Evolutionary conservation across 768 basidiomycete genomes (phyloP).

Genomic region (Trametes gibbosa): DNA sequence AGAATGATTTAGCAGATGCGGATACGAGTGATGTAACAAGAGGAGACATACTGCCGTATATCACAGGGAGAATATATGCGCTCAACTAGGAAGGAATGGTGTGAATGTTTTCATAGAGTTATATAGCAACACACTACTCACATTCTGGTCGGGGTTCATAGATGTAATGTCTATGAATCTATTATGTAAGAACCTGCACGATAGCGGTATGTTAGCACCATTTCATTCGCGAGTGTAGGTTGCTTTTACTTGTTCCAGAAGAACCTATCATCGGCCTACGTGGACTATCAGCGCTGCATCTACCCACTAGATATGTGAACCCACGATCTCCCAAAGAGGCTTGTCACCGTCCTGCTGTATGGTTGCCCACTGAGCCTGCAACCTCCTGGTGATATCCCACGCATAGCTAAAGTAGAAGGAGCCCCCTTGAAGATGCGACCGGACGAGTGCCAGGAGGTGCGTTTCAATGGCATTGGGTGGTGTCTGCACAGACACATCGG

Average conservation of each 20-base stretch:
- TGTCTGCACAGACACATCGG: constrained; percentile 60
- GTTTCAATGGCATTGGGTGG: constrained; percentile 85
- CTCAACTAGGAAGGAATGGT: constrained; percentile 56
- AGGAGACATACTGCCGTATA: constrained; percentile 84
- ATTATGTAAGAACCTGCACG: constrained; percentile 49
- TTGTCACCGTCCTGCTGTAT: constrained; percentile 49
- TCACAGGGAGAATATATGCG: constrained; percentile 85
- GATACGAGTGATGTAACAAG: background rate
- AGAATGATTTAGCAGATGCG: background rate
- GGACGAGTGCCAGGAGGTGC: constrained; percentile 82
- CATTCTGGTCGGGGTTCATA: constrained; percentile 58
- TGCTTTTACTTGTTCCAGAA: constrained; percentile 87
- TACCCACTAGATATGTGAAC: constrained; percentile 25
- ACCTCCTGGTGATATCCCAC: constrained; percentile 83
- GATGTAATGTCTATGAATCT: constrained; percentile 57
- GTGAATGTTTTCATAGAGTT: background rate
- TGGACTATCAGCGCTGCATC: constrained; percentile 5
- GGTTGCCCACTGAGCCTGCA: constrained; percentile 78
- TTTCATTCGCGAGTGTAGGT: background rate
- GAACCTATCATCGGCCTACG: constrained; percentile 89
- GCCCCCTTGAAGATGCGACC: constrained; percentile 78
- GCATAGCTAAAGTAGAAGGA: constrained; percentile 87
- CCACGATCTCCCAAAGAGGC: constrained; percentile 76
- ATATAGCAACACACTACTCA: constrained; percentile 35
- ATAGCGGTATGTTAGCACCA: constrained; percentile 6